Evolutionary conservation across 2,329 filamentous ascomycete genomes (phyloP), one percentile per base, ranked within the genome.

Genomic region (Penicillium sp.): DNA sequence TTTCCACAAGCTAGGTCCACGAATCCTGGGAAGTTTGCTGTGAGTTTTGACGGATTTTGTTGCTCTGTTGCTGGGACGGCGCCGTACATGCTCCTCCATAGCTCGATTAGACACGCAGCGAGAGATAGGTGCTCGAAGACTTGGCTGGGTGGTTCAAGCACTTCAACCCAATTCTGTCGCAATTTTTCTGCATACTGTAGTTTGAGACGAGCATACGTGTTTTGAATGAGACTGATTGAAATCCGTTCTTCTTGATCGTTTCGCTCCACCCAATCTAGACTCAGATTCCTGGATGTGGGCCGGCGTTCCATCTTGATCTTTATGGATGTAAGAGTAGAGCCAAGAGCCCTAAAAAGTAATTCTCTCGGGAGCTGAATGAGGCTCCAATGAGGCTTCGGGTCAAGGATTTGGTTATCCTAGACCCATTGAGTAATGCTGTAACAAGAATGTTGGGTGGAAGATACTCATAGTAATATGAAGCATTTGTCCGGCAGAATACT

Each of bases 1-100:
- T 97, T 99, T 2, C 94, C 94, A 68, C 94, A 97, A 5, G 93
- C 94, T 42, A 99, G 91, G 67, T 99, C 94, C 18, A 97, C 89
- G 66, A 97, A 99, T 0, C 93, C 92, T 0, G 91, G 90, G 64
- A 96, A 97, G 0, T 61, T 57, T 0, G 58, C 40, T 41, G 69
- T 65, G 8, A 45, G 44, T 1, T 45, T 51, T 7, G 36, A 51
- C 6, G 40, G 19, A 1, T 44, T 18, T 9, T 48, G 55, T 7
- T 55, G 58, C 34, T 69, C 65, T 9, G 58, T 60, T 0, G 47
- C 43, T 2, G 66, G 67, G 2, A 59, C 54, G 14, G 62, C 63
- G 0, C 70, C 70, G 69, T 97, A 97, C 86, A 96, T 93, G 54
- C 88, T 84, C 11, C 78, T 75, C 94, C 94, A 99, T 2, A 97